Evolutionary conservation across 2,329 filamentous ascomycete species (phyloP).

Genomic region (Alternaria sp.): DNA sequence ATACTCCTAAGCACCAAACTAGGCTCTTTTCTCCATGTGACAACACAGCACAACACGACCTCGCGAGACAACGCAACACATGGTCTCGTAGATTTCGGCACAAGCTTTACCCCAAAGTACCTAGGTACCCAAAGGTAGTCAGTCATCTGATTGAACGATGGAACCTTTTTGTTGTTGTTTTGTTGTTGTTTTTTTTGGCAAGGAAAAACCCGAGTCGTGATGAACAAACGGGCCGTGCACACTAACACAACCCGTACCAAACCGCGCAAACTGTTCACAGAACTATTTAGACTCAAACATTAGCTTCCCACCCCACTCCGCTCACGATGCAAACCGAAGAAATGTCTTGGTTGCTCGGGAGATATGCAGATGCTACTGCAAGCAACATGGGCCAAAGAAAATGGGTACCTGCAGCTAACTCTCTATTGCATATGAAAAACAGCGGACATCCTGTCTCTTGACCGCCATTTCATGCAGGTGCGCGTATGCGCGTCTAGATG

Average conservation of each 20-base stretch:
- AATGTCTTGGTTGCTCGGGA: constrained; percentile 4
- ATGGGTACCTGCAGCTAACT: constrained; percentile 21
- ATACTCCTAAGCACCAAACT: constrained; percentile 5
- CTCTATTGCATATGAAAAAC: constrained; percentile 10
- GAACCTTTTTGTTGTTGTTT: neutral
- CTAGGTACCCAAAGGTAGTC: no score
- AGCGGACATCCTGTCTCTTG: constrained; percentile 12
- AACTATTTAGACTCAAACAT: neutral
- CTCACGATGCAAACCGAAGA: neutral
- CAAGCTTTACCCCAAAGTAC: neutral
- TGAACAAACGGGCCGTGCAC: neutral
- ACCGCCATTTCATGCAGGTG: constrained; percentile 29
- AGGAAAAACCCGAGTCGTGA: neutral
- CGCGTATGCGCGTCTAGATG: constrained; percentile 11
- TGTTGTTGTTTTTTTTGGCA: no score
- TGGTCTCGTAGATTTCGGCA: neutral
- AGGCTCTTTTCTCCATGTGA: neutral
- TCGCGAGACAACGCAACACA: constrained; percentile 1
- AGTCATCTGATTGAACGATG: neutral
- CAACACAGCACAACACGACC: constrained; percentile 1
- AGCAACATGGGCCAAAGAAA: neutral
- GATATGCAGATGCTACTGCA: constrained; percentile 8
- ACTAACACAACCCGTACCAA: neutral
- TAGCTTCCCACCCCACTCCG: neutral
- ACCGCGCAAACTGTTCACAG: neutral